Evolutionary conservation across 2,329 filamentous ascomycete species (phyloP), one percentile per base, ranked within the genome.

Genomic region (Aspergillus sp.): DNA sequence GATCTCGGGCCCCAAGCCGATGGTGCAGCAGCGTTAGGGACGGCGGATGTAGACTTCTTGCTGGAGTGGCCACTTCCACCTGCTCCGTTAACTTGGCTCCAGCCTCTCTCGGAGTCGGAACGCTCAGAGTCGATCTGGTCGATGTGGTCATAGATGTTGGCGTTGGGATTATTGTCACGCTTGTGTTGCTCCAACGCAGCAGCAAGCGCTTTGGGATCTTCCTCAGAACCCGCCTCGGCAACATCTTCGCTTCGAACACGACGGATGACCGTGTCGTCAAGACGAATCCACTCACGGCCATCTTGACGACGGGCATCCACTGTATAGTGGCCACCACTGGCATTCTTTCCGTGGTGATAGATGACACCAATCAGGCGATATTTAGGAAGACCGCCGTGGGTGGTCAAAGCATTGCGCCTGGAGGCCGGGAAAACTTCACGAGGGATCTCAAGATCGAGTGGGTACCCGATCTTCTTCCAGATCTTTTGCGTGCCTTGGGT

Each of bases 381-480:
- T 62, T 83, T 86, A 4, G 90, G 89, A 49, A 87, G 74, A 1
- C 82, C 80, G 39, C 83, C 82, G 53, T 84, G 81, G 10, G 80
- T 73, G 28, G 78, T 73, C 52, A 86, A 73, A 40, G 77, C 76
- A 55, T 81, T 82, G 45, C 85, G 81, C 64, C 83, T 85, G 59
- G 85, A 80, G 29, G 84, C 81, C 7, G 89, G 85, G 60, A 98
- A 85, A 7, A 88, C 85, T 62, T 97, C 91, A 48, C 84, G 85
- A 0, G 93, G 93, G 52, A 98, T 88, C 64, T 97, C 91, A 43
- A 98, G 76, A 60, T 97, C 90, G 29, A 98, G 74, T 0, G 93
- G 93, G 61, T 98, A 98, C 19, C 89, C 91, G 48, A 98, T 78
- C 72, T 91, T 94, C 74, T 97, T 98, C 88, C 91, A 96, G 53